Conservation (phyloP, 2,329 filamentous ascomycete species). For the Anisogramma anomala region DNA sequence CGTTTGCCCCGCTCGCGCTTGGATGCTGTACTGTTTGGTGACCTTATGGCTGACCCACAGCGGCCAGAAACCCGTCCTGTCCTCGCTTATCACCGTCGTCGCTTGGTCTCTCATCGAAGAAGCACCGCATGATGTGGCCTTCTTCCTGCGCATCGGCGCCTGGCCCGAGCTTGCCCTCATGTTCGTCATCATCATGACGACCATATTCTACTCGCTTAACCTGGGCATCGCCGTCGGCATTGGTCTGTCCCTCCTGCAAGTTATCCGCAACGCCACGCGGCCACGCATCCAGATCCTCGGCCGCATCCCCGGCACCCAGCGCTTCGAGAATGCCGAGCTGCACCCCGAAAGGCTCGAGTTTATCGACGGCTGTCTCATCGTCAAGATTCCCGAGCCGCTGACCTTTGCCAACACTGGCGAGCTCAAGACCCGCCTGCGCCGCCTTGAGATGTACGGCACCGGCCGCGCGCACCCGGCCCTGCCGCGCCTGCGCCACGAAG, state of each 20-base stretch:
- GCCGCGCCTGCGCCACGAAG: slow-evolving; percentile 63
- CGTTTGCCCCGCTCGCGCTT: slow-evolving; percentile 25
- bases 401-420: slow-evolving; percentile 96
- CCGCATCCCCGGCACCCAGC: slow-evolving; percentile 69
- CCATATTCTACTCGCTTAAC: slow-evolving; percentile 89
- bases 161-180: slow-evolving; percentile 82
- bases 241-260: slow-evolving; percentile 75
- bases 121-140: slow-evolving; percentile 79
- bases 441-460: slow-evolving; percentile 87
- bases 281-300: slow-evolving; percentile 94
- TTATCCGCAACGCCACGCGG: slow-evolving; percentile 81
- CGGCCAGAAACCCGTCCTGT: slow-evolving; percentile 79
- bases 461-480: slow-evolving; percentile 74
- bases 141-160: slow-evolving; percentile 76
- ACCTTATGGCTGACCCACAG: background rate
- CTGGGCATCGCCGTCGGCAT: slow-evolving; percentile 91
- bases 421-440: slow-evolving; percentile 68
- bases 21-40: too few relatives aligned
- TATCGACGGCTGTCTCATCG: slow-evolving; percentile 82
- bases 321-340: slow-evolving; percentile 75
- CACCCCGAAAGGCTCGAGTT: slow-evolving; percentile 69
- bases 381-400: slow-evolving; percentile 93
- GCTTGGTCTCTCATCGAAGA: slow-evolving; percentile 93
- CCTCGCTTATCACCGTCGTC: slow-evolving; percentile 87
- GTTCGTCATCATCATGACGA: slow-evolving; percentile 79